phyloP scores from a whole-genome alignment of 441 rosid species.

The Biscutella laevigata region DNA sequence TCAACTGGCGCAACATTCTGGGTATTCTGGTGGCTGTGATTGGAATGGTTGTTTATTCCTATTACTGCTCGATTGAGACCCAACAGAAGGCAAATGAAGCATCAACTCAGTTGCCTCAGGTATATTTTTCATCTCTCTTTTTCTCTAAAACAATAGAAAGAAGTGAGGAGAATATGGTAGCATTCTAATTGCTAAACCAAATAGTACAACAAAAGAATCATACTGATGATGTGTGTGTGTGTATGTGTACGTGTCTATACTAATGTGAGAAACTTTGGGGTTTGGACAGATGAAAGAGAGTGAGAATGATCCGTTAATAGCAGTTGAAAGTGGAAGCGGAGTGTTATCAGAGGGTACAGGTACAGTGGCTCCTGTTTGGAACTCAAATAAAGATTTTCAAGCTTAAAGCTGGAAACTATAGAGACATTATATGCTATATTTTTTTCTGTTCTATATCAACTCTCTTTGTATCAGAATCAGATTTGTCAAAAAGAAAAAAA shows the following conservation, averaged over 20 bases:
- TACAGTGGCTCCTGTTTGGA: constrained; percentile 64
- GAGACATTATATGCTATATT: too few relatives aligned
- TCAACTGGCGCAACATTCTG: constrained; percentile 92
- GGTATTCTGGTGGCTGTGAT: constrained; percentile 79
- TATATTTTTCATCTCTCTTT: constrained; percentile 21
- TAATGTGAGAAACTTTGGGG: too few relatives aligned
- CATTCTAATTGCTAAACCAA: too few relatives aligned
- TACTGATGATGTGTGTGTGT: too few relatives aligned
- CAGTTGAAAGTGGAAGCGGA: constrained; percentile 68
- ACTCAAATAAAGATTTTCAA: constrained; percentile 79
- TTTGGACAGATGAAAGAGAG: constrained; percentile 56
- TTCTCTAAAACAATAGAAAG: too few relatives aligned
- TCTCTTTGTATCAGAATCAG: too few relatives aligned
- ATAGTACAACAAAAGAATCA: too few relatives aligned
- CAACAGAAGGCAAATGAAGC: constrained; percentile 78
- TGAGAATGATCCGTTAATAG: constrained; percentile 71
- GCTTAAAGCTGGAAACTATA: too few relatives aligned
- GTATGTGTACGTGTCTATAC: too few relatives aligned
- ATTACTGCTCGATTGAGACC: constrained; percentile 55
- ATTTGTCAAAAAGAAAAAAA: too few relatives aligned
- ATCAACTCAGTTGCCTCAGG: constrained; percentile 68
- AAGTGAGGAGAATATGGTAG: too few relatives aligned
- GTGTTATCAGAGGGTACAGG: constrained; percentile 9
- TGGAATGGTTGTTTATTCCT: constrained; percentile 89
- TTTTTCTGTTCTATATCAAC: too few relatives aligned